Evolutionary conservation across 306 rosid genomes (phyloP).

Genomic region (Oxytropis ochrocephala): DNA sequence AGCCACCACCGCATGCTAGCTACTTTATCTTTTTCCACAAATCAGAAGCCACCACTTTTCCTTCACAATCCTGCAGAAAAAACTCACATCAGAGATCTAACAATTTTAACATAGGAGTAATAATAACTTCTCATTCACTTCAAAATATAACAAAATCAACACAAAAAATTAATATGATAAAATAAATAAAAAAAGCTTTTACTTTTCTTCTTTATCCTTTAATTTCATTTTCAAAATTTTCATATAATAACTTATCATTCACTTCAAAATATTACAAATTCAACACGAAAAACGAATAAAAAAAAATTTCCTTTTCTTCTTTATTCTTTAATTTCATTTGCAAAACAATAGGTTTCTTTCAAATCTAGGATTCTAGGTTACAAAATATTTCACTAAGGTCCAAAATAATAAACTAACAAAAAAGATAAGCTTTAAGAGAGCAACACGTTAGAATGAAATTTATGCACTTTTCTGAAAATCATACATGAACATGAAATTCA

Average conservation of each 20-base stretch:
- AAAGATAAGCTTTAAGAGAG: neutral
- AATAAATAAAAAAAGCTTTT: too few species aligned
- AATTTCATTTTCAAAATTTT: too few species aligned
- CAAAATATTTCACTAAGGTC: neutral
- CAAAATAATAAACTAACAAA: neutral
- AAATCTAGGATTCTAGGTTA: neutral
- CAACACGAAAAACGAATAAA: too few species aligned
- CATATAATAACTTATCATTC: too few species aligned
- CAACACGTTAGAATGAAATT: neutral
- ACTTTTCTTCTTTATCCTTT: too few species aligned
- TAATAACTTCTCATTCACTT: neutral
- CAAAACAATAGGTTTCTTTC: neutral
- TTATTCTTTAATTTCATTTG: neutral
- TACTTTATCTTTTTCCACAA: constrained; percentile 54
- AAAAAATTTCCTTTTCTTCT: neutral
- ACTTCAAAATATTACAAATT: too few species aligned
- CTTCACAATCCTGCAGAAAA: constrained; percentile 29
- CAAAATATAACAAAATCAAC: neutral
- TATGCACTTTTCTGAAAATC: neutral
- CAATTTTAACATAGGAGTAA: neutral
- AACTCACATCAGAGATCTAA: constrained; percentile 23
- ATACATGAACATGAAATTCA: neutral
- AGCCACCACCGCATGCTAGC: constrained; percentile 99
- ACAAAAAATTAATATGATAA: too few species aligned
- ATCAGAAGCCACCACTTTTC: constrained; percentile 22